A percentile compares a stretch with the other conserved stretches of the same genome.
Evolutionary conservation across 2,329 filamentous ascomycete species (phyloP).

Genomic region (Byssochlamys sp.): DNA sequence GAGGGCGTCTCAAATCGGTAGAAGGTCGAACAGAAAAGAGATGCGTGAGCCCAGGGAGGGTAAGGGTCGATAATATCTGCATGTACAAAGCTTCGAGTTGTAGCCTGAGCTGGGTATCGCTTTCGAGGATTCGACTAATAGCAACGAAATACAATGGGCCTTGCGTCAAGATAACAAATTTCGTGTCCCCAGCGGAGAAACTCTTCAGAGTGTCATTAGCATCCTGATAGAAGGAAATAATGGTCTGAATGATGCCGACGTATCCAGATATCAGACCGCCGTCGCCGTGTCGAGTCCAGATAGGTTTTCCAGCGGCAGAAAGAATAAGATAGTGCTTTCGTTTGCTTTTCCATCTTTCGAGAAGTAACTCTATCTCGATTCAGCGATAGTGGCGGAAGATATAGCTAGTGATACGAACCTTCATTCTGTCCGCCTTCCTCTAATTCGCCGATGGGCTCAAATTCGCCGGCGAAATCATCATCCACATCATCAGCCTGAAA

Average conservation of each 20-base stretch:
- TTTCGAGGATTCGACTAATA: conserved; percentile 85
- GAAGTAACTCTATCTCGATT: conserved; percentile 33
- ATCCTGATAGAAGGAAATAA: conserved; percentile 91
- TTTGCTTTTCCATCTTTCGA: conserved; percentile 77
- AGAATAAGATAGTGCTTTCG: conserved; percentile 95
- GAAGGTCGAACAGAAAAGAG: conserved; percentile 86
- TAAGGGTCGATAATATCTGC: conserved; percentile 93
- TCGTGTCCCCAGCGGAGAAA: conserved; percentile 76
- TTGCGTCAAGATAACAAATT: conserved; percentile 76
- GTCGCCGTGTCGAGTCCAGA: conserved; percentile 91
- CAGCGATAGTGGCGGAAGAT: neutral
- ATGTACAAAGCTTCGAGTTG: conserved; percentile 94
- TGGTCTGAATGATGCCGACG: conserved; percentile 90
- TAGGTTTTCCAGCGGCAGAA: conserved; percentile 90
- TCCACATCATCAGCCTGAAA: conserved; percentile 45
- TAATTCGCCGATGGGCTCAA: conserved; percentile 58
- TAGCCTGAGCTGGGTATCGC: conserved; percentile 71
- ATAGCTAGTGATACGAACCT: conserved; percentile 30
- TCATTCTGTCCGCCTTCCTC: conserved; percentile 47
- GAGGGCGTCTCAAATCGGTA: conserved; percentile 79
- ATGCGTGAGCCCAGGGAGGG: conserved; percentile 71
- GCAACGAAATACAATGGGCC: conserved; percentile 87
- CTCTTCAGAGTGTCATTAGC: conserved; percentile 65
- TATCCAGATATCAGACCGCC: conserved; percentile 82
- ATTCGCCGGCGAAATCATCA: conserved; percentile 63